Conservation (phyloP, 495 filamentous ascomycete species). For the Gamarada debralockiae region DNA sequence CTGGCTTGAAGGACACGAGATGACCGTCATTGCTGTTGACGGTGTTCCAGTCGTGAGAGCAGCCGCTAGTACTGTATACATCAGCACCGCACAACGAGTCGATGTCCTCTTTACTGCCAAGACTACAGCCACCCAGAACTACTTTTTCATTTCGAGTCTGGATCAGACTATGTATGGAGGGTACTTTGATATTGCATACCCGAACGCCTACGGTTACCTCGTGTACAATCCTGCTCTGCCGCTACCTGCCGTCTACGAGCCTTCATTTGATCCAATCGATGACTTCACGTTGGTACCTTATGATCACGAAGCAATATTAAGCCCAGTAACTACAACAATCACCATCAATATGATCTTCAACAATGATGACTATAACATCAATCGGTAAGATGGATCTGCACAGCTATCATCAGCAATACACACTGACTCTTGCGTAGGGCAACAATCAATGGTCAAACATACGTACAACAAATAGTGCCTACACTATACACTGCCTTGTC, state of each 20-base stretch:
- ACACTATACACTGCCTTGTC: too few relatives aligned
- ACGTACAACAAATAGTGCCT: too few relatives aligned
- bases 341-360: constrained; percentile 59
- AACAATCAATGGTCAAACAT: too few relatives aligned
- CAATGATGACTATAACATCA: too few relatives aligned
- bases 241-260: background rate
- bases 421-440: too few relatives aligned
- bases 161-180: constrained; percentile 39
- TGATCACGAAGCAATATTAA: constrained; percentile 46
- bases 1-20: constrained; percentile 62
- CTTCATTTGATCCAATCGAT: constrained; percentile 54
- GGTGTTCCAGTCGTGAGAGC: too few relatives aligned
- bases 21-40: constrained; percentile 49
- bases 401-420: too few relatives aligned
- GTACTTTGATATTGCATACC: background rate
- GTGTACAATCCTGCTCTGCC: background rate
- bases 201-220: background rate
- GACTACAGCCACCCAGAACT: constrained; percentile 36
- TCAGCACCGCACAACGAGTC: constrained; percentile 62
- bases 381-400: too few relatives aligned
- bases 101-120: constrained; percentile 44
- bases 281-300: constrained; percentile 57
- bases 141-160: too few relatives aligned
- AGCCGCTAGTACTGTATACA: constrained; percentile 32
- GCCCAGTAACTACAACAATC: constrained; percentile 48